Evolutionary conservation across 306 rosid genomes (phyloP).

Genomic region (Cucurbita ficifolia): DNA sequence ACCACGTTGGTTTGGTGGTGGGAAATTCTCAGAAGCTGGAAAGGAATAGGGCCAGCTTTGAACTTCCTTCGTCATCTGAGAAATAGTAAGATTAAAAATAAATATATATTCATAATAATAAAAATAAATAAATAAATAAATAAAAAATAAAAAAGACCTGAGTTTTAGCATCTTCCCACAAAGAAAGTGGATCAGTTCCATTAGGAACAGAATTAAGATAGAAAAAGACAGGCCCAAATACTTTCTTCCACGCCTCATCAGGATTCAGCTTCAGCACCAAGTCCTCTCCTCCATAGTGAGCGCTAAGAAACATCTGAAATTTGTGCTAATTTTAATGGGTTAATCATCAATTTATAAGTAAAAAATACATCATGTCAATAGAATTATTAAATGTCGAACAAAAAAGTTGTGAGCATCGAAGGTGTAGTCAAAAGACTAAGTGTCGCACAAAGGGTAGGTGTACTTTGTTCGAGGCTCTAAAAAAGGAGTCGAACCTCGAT

Average conservation of each 20-base stretch:
- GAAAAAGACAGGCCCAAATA: constrained; percentile 76
- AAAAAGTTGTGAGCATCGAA: too few relatives aligned
- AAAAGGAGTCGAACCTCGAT: too few relatives aligned
- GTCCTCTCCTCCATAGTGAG: constrained; percentile 79
- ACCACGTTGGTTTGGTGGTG: constrained; percentile 45
- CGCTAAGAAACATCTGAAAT: constrained; percentile 65
- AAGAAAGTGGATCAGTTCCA: constrained; percentile 21
- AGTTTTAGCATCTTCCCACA: constrained; percentile 70
- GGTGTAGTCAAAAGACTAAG: too few relatives aligned
- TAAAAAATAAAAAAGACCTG: constrained; percentile 18
- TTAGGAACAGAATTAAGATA: constrained; percentile 40
- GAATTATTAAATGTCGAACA: too few relatives aligned
- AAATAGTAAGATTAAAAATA: not conserved
- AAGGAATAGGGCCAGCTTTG: constrained; percentile 82
- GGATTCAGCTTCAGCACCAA: constrained; percentile 42
- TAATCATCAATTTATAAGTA: too few relatives aligned
- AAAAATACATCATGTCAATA: too few relatives aligned
- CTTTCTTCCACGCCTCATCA: constrained; percentile 84
- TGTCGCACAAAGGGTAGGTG: too few relatives aligned
- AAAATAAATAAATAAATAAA: too few relatives aligned
- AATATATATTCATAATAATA: not conserved
- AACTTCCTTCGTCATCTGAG: constrained; percentile 61
- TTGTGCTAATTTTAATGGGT: too few relatives aligned
- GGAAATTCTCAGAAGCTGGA: constrained; percentile 57
- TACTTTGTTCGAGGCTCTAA: too few relatives aligned